Evolutionary conservation across 2,329 filamentous ascomycete species (phyloP).

Genomic region (Diaporthe sp.): DNA sequence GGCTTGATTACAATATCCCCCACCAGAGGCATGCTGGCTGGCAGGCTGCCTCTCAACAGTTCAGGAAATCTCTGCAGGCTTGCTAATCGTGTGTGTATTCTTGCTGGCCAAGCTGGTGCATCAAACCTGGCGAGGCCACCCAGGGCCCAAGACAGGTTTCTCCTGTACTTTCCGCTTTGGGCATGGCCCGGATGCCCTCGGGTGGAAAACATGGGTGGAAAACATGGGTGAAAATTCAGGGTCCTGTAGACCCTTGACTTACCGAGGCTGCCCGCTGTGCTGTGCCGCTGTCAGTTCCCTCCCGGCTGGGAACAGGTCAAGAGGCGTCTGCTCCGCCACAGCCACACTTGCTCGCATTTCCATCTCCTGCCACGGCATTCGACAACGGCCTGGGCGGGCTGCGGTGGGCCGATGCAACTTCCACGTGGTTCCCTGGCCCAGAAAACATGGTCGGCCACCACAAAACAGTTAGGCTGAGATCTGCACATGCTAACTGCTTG

Average conservation of each 20-base stretch:
- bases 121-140: slow-evolving; percentile 6
- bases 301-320: neutral
- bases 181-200: neutral
- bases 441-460: neutral
- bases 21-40: neutral
- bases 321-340: neutral
- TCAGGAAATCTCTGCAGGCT: neutral
- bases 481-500: neutral
- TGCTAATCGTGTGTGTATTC: neutral
- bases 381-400: neutral
- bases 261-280: slow-evolving; percentile 24
- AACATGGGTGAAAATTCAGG: neutral
- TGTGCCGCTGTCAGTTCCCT: neutral
- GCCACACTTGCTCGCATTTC: slow-evolving; percentile 1
- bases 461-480: slow-evolving; percentile 11
- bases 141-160: slow-evolving; percentile 10
- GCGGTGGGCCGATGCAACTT: neutral
- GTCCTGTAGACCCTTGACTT: slow-evolving; percentile 10
- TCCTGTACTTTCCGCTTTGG: slow-evolving; percentile 17
- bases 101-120: neutral
- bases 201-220: neutral
- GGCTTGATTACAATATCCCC: slow-evolving; percentile 7
- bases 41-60: slow-evolving; percentile 11
- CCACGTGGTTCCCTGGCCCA: slow-evolving; percentile 20
- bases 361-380: slow-evolving; percentile 10